Conservation (phyloP, 345 rosid species). For the Aurinia saxatilis region DNA sequence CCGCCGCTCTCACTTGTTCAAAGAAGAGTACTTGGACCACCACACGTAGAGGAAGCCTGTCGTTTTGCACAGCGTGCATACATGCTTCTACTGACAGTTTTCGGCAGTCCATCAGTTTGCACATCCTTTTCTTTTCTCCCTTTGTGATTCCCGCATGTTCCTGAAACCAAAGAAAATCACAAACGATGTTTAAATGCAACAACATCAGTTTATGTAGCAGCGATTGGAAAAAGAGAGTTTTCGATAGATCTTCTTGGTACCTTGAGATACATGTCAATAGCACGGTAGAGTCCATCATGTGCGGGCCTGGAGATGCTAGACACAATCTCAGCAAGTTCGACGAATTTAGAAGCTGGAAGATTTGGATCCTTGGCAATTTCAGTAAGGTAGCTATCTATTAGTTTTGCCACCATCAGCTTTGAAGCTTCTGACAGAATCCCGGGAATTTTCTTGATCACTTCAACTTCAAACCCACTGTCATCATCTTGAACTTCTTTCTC, state of each 20-base stretch:
- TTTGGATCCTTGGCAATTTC: slow-evolving; percentile 73
- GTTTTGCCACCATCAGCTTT: slow-evolving; percentile 76
- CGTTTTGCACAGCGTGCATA: slow-evolving; percentile 82
- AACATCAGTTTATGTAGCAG: not conserved
- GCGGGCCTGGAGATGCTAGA: slow-evolving; percentile 58
- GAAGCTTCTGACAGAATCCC: slow-evolving; percentile 79
- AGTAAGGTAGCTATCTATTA: slow-evolving; percentile 66
- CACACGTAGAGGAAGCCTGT: slow-evolving; percentile 69
- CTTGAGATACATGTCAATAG: slow-evolving; percentile 76
- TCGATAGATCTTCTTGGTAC: slow-evolving; percentile 26
- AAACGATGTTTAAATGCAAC: not conserved
- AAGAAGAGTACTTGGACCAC: slow-evolving; percentile 80
- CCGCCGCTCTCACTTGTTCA: slow-evolving; percentile 66
- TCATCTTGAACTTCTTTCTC: slow-evolving; percentile 36
- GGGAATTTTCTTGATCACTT: slow-evolving; percentile 29
- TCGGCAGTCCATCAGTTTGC: slow-evolving; percentile 86
- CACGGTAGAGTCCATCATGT: slow-evolving; percentile 79
- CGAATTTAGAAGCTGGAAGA: slow-evolving; percentile 46
- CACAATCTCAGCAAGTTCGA: slow-evolving; percentile 63
- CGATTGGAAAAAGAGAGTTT: not conserved
- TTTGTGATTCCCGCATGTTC: slow-evolving; percentile 70
- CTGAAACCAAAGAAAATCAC: slow-evolving; percentile 21
- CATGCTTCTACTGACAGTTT: slow-evolving; percentile 80
- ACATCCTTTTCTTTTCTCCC: slow-evolving; percentile 72
- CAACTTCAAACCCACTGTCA: slow-evolving; percentile 32